A percentile compares a stretch with the other conserved stretches of the same genome.
phyloP scores from a whole-genome alignment of 1,139 yeast species.

The Kodamaea suecica region DNA sequence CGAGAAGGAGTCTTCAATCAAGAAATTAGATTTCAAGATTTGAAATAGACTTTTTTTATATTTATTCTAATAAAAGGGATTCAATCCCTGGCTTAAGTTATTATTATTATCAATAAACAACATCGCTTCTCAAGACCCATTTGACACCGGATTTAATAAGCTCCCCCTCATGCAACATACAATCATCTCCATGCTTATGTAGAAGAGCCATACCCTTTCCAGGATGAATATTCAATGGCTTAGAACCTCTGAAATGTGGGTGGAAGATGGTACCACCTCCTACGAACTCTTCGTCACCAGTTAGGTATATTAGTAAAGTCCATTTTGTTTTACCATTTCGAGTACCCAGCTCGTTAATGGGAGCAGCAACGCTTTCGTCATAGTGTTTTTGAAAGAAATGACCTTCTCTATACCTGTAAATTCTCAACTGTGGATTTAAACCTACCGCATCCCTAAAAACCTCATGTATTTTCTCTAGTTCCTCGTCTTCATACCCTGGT shows the following conservation, averaged over 20 bases:
- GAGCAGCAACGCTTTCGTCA: conserved; percentile 53
- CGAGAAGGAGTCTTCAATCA: not conserved
- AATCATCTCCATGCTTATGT: conserved; percentile 68
- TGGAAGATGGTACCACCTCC: conserved; percentile 69
- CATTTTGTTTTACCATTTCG: conserved; percentile 47
- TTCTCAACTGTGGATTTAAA: conserved; percentile 54
- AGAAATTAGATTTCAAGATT: too few relatives aligned
- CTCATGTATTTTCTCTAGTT: conserved; percentile 20
- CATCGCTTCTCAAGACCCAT: conserved; percentile 66
- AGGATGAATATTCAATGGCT: conserved; percentile 43
- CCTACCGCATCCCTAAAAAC: conserved; percentile 44
- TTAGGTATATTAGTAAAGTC: conserved; percentile 59
- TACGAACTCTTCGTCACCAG: conserved; percentile 53
- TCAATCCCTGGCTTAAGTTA: too few relatives aligned
- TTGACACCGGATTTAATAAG: conserved; percentile 52
- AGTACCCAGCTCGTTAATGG: conserved; percentile 18
- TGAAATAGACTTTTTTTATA: too few relatives aligned
- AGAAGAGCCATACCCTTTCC: conserved; percentile 56
- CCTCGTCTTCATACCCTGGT: conserved; percentile 31
- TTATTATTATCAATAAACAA: conserved; percentile 34
- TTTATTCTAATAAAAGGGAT: too few relatives aligned
- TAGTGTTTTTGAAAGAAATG: conserved; percentile 64
- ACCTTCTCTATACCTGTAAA: conserved; percentile 56
- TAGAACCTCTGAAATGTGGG: conserved; percentile 26
- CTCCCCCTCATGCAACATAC: conserved; percentile 60